Base-by-base conservation (phyloP, 2,329 filamentous ascomycete species). In the Colletotrichum somersetense region DNA sequence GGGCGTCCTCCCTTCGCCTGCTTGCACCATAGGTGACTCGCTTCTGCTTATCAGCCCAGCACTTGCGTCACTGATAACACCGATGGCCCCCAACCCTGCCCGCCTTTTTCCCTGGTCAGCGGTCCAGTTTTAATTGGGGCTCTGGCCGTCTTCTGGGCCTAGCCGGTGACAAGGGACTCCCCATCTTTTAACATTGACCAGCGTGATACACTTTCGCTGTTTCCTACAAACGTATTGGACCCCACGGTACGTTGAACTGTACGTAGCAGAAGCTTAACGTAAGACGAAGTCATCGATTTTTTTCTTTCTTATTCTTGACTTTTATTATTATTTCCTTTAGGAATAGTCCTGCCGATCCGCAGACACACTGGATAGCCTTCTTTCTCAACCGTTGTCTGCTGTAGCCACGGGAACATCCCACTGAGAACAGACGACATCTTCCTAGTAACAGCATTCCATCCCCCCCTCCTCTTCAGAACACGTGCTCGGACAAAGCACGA, bases 11-110 rank as follows among this genome's bases (percentile, higher is more conserved):
- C 55, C 16, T 30, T 44, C 20, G 23, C 40, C 40, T 33, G 57
- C 57, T 40, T 26, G 23, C 59, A 35, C 50, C 66, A 30, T 63
- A 11, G 52, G 33, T 56, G 52, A 38, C 35, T 58, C 56, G 38
- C 30, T 44, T 65, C 38, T 40, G 59, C 48, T 74, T 74, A 74
- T 74, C 72, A 50, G 16, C 55, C 26, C 26, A 65, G 46, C 46
- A 65, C 62, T 73, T 74, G 72, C 72, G 72, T 74, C 72, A 74
- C 72, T 67, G 72, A 74, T 74, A 74, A 70, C 59, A 65, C 55
- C 66, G 4, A 72, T 62, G 14, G 50, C 44, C 44, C n/a, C 44
- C 40, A 71, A 67, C 63, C 67, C 63, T 73, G 48, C 68, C 38
- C 42, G 23, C 68, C 56, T 30, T 52, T 52, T 46, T 62, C 58